Conservation (phyloP, 78 protist genomes). For the Polysphondylium violaceum region DNA sequence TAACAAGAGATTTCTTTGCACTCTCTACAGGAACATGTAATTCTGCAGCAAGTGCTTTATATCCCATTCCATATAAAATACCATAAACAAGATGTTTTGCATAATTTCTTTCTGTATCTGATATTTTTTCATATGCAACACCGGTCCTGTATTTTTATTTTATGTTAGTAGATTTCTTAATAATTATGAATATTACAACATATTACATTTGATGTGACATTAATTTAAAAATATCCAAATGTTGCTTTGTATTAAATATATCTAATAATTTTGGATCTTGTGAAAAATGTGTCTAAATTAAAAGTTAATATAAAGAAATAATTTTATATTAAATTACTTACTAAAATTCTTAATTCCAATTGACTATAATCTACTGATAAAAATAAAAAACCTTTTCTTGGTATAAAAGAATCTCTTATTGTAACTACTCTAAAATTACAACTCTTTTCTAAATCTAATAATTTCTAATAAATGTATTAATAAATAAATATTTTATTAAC, state of each 20-base stretch:
- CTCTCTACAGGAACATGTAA: conserved; percentile 1
- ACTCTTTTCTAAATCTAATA: conserved; percentile 4
- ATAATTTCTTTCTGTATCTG: conserved; percentile 33
- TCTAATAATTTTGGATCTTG: conserved; percentile 39
- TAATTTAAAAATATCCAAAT: conserved; percentile 51
- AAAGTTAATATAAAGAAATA: background rate
- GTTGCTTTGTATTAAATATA: conserved; percentile 21
- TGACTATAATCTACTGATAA: conserved; percentile 69
- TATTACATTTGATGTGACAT: conserved; percentile 34
- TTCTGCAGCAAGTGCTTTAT: conserved; percentile 16
- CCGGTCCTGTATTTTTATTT: background rate
- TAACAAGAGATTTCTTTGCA: conserved; percentile 11
- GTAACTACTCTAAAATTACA: background rate
- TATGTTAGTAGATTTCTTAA: too few species aligned
- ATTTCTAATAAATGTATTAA: background rate
- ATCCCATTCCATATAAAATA: conserved; percentile 83
- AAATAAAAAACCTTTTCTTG: conserved; percentile 23
- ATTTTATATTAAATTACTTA: background rate
- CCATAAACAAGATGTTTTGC: conserved; percentile 82
- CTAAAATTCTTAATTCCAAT: conserved; percentile 65
- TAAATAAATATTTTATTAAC: background rate
- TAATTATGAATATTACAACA: background rate
- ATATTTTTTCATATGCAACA: background rate
- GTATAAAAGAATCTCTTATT: conserved; percentile 51
- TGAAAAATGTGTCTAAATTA: conserved; percentile 73